Percentiles rank a stretch among this genome's conserved stretches.
These are phyloP conservation scores for Diaporthe amygdali DNA, from an alignment of 2,329 filamentous ascomycete genomes.

Conservation along the genomic window DNA sequence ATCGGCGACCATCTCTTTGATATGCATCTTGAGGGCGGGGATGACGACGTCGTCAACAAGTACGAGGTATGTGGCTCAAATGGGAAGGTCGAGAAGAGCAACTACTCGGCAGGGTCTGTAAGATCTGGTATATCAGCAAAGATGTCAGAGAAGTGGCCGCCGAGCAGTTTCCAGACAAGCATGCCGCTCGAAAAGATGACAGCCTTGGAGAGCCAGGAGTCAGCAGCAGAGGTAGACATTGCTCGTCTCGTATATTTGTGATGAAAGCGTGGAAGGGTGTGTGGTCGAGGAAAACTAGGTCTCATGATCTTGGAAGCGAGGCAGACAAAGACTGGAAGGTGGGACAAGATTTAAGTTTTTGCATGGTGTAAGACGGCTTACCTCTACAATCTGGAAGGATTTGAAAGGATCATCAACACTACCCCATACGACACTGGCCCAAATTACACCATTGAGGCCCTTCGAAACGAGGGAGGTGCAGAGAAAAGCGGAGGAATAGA, in stretches of 20 bases:
- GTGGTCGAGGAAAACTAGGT: neutral
- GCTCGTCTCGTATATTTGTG: neutral
- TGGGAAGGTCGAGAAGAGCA: neutral
- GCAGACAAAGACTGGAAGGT: neutral
- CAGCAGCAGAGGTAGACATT: neutral
- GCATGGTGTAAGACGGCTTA: neutral
- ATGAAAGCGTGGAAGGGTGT: neutral
- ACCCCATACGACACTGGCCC: neutral
- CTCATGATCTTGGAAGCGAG: neutral
- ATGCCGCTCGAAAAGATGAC: neutral
- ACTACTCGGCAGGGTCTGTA: neutral
- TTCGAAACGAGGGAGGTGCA: neutral
- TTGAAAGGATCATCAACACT: neutral
- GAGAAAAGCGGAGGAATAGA: neutral
- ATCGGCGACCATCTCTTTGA: slow-evolving; percentile 87
- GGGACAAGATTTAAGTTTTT: neutral
- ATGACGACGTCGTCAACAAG: neutral
- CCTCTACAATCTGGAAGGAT: neutral
- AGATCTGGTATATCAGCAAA: slow-evolving; percentile 10
- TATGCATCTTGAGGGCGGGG: slow-evolving; percentile 75
- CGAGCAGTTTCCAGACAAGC: neutral
- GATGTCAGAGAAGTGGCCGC: neutral
- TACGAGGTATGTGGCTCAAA: neutral
- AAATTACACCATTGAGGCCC: neutral
- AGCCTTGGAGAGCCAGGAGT: neutral